Base-by-base conservation (phyloP, 805 yeast genomes). In the Hemisphaericaspora nanyangensis region DNA sequence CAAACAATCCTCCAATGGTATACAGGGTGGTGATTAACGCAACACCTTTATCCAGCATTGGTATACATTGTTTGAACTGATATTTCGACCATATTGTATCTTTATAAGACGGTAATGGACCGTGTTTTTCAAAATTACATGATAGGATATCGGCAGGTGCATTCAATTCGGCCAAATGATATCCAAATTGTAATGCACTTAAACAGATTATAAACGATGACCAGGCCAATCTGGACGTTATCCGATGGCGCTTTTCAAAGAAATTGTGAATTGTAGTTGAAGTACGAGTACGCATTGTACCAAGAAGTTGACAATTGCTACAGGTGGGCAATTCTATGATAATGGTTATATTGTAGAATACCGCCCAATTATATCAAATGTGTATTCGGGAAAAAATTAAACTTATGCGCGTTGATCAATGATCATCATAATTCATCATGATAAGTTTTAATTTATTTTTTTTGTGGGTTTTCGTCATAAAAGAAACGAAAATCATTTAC, bases 151-250 rank as follows among this genome's bases (percentile, higher is more conserved):
- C 51, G 32, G 51, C 61, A 3, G 68, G 60, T 0, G 65, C 68
- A 42, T 66, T 66, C 29, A 66, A 47, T 37, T 60, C 70, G 7
- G 70, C 58, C 27, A 66, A 52, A 46, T 66, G 70, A 46, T 52
- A 66, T 3, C 72, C 70, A 48, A 65, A 64, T 44, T 63, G 68
- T 17, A 66, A 45, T 4, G 70, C 65, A 32, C 70, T 57, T 30
- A 64, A 39, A 37, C 66, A 55, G 11, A 61, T 55, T 10, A 63
- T 51, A 16, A 54, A 49, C 11, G 67, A 60, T 17, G 72, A 60
- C 67, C 68, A 63, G 0, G 54, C 65, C 13, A 65, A 47, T 16
- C 48, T 50, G 38, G 50, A 44, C 1, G 69, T 65, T 24, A 65
- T 55, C 28, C 31, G 35, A 32, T 18, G 50, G 36, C 16, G 29